Conservation (phyloP, 2,329 filamentous ascomycete genomes). For the Pseudophaeomoniella oleicola region DNA sequence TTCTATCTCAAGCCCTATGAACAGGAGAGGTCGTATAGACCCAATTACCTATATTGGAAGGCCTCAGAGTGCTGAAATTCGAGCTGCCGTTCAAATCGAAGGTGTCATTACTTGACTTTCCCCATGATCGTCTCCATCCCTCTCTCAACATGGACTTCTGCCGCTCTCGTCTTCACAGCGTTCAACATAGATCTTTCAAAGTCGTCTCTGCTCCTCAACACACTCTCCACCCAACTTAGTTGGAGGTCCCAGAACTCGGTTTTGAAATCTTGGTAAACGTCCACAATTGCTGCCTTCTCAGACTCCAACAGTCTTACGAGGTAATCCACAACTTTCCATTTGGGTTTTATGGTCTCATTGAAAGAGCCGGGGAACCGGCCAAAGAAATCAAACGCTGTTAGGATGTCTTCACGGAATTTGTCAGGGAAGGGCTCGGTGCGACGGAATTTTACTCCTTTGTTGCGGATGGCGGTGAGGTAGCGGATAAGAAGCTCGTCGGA, state of each 20-base stretch:
- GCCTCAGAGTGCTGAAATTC: no score
- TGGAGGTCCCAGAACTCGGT: slow-evolving; percentile 82
- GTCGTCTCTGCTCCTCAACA: slow-evolving; percentile 74
- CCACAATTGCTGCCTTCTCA: slow-evolving; percentile 57
- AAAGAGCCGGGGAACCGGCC: slow-evolving; percentile 51
- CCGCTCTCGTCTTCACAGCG: slow-evolving; percentile 74
- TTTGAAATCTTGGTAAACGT: slow-evolving; percentile 76
- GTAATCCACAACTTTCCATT: slow-evolving; percentile 80
- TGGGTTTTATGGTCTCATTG: slow-evolving; percentile 65
- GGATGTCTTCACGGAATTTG: slow-evolving; percentile 85
- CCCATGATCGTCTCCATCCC: slow-evolving; percentile 90
- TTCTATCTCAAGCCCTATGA: no score
- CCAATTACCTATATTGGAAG: no score
- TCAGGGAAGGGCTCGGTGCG: slow-evolving; percentile 77
- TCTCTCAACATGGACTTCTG: slow-evolving; percentile 65
- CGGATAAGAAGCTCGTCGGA: slow-evolving; percentile 77
- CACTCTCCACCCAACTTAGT: slow-evolving; percentile 89
- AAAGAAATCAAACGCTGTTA: slow-evolving; percentile 85
- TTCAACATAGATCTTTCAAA: slow-evolving; percentile 86
- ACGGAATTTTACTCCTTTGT: slow-evolving; percentile 79
- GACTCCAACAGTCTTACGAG: slow-evolving; percentile 66
- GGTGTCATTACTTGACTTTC: slow-evolving; percentile 56
- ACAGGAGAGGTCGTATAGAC: no score
- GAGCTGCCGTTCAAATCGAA: no score
- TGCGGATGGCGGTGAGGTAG: slow-evolving; percentile 73